Conservation (phyloP, 768 basidiomycete genomes). For the Lactarius tabidus region DNA sequence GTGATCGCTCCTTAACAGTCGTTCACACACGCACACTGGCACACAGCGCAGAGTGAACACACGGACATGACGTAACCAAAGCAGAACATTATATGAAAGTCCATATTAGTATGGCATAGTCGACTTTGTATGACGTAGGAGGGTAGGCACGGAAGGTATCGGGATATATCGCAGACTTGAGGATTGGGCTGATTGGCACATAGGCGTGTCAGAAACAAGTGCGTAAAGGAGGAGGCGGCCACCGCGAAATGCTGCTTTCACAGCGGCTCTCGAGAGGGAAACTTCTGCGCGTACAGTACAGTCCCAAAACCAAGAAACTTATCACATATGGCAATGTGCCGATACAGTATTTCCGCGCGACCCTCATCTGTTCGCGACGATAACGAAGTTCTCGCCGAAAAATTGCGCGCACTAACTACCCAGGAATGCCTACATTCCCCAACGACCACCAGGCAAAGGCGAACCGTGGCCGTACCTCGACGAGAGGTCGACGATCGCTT, state of each 20-base stretch:
- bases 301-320: not conserved
- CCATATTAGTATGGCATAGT: not conserved
- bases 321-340: not conserved
- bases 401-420: not conserved
- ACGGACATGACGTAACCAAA: too few species aligned
- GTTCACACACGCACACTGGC: too few species aligned
- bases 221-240: not conserved
- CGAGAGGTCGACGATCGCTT: conserved; percentile 1
- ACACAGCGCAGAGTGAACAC: too few species aligned
- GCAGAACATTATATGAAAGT: too few species aligned
- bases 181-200: not conserved
- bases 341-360: not conserved
- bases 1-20: too few species aligned
- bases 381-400: not conserved
- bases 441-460: not conserved
- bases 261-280: not conserved
- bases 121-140: not conserved
- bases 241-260: not conserved
- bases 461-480: conserved; percentile 1
- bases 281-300: not conserved
- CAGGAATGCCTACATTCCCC: not conserved
- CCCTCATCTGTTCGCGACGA: not conserved
- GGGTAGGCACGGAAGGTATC: not conserved
- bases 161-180: not conserved
- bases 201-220: not conserved